phyloP scores from a whole-genome alignment of 805 yeast genomes.

The Candida adriatica region DNA sequence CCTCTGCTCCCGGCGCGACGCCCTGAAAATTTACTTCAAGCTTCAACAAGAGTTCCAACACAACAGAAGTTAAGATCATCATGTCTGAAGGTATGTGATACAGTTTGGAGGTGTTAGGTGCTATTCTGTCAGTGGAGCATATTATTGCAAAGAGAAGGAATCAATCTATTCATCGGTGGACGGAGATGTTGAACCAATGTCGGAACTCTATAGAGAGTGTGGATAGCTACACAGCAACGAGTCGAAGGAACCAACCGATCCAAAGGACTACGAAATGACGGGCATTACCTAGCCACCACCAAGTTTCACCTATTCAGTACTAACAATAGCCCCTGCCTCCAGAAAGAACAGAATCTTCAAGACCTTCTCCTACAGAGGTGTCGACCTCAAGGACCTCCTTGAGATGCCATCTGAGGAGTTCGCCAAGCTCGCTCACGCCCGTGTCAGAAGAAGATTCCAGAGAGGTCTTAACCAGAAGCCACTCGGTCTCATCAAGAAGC shows the following conservation, averaged over 20 bases:
- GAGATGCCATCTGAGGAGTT: constrained; percentile 95
- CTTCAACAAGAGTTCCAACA: constrained; percentile 4
- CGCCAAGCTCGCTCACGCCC: constrained; percentile 92
- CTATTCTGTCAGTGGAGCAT: no score
- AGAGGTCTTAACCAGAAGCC: constrained; percentile 96
- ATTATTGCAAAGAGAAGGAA: no score
- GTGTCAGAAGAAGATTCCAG: constrained; percentile 99
- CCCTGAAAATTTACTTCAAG: constrained; percentile 19
- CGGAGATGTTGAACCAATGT: no score
- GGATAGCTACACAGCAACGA: no score
- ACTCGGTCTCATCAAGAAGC: constrained; percentile 92
- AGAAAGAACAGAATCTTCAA: constrained; percentile 89
- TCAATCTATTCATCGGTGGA: no score
- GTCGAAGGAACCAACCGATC: no score
- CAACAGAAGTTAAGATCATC: constrained; percentile 13
- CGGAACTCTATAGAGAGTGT: no score
- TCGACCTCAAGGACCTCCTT: constrained; percentile 89
- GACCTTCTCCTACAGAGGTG: constrained; percentile 98
- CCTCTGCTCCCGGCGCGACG: no score
- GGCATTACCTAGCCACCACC: no score
- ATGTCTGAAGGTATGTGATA: constrained; percentile 27
- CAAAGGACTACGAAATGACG: no score
- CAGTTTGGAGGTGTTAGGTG: no score
- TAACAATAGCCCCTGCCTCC: constrained; percentile 33
- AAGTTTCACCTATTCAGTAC: no score